Evolutionary conservation across 2,329 filamentous ascomycete genomes (phyloP), one percentile per base, ranked within the genome.

Genomic region (Arthrobotrys entomopaga): DNA sequence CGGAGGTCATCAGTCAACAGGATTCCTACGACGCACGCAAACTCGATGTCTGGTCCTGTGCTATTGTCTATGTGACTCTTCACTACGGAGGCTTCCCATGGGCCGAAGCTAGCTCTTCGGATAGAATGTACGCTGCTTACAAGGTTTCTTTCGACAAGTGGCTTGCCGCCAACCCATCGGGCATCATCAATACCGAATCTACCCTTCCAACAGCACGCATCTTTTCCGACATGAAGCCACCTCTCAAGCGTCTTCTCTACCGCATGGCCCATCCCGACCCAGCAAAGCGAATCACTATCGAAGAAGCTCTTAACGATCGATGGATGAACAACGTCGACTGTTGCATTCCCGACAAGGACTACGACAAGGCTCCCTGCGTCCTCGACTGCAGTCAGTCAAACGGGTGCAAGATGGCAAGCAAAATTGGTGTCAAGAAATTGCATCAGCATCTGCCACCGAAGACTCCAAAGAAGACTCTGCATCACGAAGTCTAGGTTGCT

Each of bases 181-280:
- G 82, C 11, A 77, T 69, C 16, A 76, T 82, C 19, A 83, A 88
- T 48, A 82, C 84, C 16, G 88, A 91, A 58, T 83, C 84, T 13
- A 87, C 88, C 65, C 85, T 86, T 75, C 87, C 89, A 75, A 82
- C 84, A 26, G 86, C 87, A 15, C 86, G 93, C 42, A 91, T 95
- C 80, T 82, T 83, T 15, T 84, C 82, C 43, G 83, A 93, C 76
- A 88, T 88, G 78, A 89, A 90, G 29, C 87, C 88, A 0, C 87
- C 88, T 2, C 84, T 93, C 66, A 88, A 90, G 71, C 87, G 89
- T 10, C 83, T 96, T 3, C 82, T 96, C 10, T 83, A 95, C 58
- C 88, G 87, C 80, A 96, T 97, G 92, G 85, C 96, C 34, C 89
- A 96, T 80, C 92, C 92, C 0, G 84, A 93, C 77, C 91, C 93